Percentiles rank a stretch among this genome's conserved stretches.
phyloP scores from a whole-genome alignment of 345 rosid species.

The Excoecaria cochinchinensis region DNA sequence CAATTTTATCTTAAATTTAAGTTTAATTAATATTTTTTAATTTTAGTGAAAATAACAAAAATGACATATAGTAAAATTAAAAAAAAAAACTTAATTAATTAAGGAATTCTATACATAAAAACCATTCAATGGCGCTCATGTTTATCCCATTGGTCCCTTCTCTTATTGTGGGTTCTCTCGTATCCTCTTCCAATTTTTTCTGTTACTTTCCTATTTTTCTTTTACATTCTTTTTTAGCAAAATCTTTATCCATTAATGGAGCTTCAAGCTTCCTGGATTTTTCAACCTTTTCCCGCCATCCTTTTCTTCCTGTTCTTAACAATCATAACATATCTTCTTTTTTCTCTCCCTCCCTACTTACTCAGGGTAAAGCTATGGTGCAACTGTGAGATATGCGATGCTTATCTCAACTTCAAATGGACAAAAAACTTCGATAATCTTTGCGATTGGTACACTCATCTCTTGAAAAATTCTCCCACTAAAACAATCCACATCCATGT shows the following conservation, averaged over 20 bases:
- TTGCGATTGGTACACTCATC: slow-evolving; percentile 76
- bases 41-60: too few relatives aligned
- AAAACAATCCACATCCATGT: slow-evolving; percentile 71
- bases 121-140: neutral
- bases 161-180: too few relatives aligned
- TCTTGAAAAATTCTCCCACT: slow-evolving; percentile 50
- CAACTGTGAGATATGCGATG: slow-evolving; percentile 61
- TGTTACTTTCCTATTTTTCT: neutral
- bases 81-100: too few relatives aligned
- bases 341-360: slow-evolving; percentile 15
- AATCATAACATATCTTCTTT: slow-evolving; percentile 11
- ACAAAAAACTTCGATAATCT: slow-evolving; percentile 51
- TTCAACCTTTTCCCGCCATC: neutral
- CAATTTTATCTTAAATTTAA: too few relatives aligned
- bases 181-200: neutral
- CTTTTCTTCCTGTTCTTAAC: neutral
- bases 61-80: too few relatives aligned
- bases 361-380: slow-evolving; percentile 48
- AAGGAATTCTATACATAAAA: neutral
- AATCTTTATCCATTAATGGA: slow-evolving; percentile 7
- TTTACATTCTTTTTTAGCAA: neutral
- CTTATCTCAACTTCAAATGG: slow-evolving; percentile 62
- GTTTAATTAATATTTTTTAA: too few relatives aligned
- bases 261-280: neutral
- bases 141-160: neutral